Conservation (phyloP, 345 rosid species). For the Camelina sativa region DNA sequence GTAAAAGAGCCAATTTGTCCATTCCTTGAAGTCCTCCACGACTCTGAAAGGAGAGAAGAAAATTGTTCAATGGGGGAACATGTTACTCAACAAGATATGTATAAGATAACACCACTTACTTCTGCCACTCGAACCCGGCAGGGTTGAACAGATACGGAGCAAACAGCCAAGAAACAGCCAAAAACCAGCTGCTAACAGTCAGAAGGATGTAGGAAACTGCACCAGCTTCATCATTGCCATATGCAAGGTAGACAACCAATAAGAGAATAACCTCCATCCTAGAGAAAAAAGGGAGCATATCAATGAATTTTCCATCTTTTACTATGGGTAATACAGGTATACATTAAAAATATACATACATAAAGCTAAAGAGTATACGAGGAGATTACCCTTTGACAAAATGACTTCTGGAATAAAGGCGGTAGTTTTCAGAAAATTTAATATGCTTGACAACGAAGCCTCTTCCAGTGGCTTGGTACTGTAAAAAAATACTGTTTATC, state of each 20-base stretch:
- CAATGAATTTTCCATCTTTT: constrained; percentile 25
- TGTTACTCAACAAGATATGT: constrained; percentile 18
- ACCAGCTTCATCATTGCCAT: constrained; percentile 81
- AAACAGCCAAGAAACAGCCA: constrained; percentile 95
- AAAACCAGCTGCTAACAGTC: constrained; percentile 92
- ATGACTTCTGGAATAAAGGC: constrained; percentile 96
- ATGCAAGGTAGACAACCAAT: constrained; percentile 80
- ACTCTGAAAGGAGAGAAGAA: constrained; percentile 54
- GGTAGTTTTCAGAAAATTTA: constrained; percentile 87
- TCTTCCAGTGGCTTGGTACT: constrained; percentile 98
- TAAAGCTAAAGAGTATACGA: constrained; percentile 41
- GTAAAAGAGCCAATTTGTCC: constrained; percentile 99
- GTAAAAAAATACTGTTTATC: constrained; percentile 41
- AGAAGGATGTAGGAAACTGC: constrained; percentile 81
- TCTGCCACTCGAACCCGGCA: constrained; percentile 98
- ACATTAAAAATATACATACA: constrained; percentile 9
- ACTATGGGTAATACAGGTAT: constrained; percentile 16
- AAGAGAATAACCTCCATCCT: constrained; percentile 87
- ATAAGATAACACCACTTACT: constrained; percentile 54
- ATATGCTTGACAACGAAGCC: constrained; percentile 97
- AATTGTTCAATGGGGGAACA: constrained; percentile 17
- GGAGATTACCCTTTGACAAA: constrained; percentile 78
- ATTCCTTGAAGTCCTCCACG: constrained; percentile 96
- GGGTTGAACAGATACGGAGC: constrained; percentile 98
- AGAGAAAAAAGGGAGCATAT: constrained; percentile 42